Evolutionary conservation across 495 filamentous ascomycete species (phyloP).

Genomic region (Staphylotrichum tortipilum): DNA sequence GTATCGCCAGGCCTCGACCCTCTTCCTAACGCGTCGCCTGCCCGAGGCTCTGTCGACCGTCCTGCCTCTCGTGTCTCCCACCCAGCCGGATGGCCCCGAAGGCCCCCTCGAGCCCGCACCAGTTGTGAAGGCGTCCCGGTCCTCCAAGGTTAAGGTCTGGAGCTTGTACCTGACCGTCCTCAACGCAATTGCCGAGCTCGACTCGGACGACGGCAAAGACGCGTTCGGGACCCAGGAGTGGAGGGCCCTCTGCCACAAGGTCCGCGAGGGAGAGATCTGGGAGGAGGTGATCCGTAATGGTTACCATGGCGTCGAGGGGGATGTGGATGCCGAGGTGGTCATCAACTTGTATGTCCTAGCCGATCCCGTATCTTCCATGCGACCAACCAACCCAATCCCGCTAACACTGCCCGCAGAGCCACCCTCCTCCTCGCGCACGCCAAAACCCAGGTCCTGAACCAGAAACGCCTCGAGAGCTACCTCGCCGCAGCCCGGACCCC

Average conservation of each 20-base stretch:
- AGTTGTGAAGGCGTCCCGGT: constrained; percentile 61
- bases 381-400: neutral
- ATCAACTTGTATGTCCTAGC: constrained; percentile 64
- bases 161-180: constrained; percentile 89
- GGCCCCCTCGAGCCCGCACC: constrained; percentile 47
- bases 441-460: constrained; percentile 69
- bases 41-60: constrained; percentile 79
- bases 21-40: constrained; percentile 86
- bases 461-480: constrained; percentile 82
- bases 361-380: neutral
- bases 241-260: constrained; percentile 68
- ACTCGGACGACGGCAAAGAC: constrained; percentile 79
- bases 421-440: constrained; percentile 83
- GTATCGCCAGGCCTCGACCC: constrained; percentile 81
- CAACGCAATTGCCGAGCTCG: constrained; percentile 81
- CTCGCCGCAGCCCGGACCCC: constrained; percentile 68
- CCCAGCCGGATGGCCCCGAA: constrained; percentile 31
- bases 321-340: constrained; percentile 90
- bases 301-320: constrained; percentile 77
- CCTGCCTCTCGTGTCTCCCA: constrained; percentile 56
- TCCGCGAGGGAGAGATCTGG: constrained; percentile 82
- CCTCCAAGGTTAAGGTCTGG: constrained; percentile 89
- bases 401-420: constrained; percentile 44
- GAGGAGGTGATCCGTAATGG: constrained; percentile 80
- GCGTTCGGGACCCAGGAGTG: constrained; percentile 78